Evolutionary conservation across 768 basidiomycete genomes (phyloP).

Genomic region (Trametes cingulata): DNA sequence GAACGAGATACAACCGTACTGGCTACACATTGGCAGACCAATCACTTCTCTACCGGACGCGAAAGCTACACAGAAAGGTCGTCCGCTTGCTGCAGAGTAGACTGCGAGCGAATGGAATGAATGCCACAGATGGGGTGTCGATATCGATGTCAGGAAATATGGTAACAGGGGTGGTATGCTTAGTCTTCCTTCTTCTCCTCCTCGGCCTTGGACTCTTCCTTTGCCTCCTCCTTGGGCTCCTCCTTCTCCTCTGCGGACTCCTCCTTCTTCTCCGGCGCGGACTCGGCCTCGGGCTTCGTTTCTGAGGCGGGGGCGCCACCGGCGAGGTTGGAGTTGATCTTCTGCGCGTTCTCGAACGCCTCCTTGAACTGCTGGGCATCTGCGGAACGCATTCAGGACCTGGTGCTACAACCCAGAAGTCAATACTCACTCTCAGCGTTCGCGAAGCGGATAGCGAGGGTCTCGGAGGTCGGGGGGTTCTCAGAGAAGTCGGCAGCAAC

Average conservation of each 20-base stretch:
- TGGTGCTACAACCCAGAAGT: not conserved
- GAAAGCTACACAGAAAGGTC: constrained; percentile 13
- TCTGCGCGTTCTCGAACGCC: constrained; percentile 85
- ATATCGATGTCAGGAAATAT: constrained; percentile 9
- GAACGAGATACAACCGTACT: constrained; percentile 13
- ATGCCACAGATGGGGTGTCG: constrained; percentile 9
- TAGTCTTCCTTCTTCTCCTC: constrained; percentile 30
- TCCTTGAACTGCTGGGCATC: constrained; percentile 88
- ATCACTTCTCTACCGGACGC: constrained; percentile 15
- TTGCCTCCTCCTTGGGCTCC: constrained; percentile 22
- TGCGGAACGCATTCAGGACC: constrained; percentile 27
- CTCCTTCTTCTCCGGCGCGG: constrained; percentile 30
- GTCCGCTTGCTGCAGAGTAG: not conserved
- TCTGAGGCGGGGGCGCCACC: constrained; percentile 29
- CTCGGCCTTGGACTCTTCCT: constrained; percentile 31
- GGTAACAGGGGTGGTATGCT: constrained; percentile 18
- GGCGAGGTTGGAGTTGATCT: constrained; percentile 56
- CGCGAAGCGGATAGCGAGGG: constrained; percentile 96
- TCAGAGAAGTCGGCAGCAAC: constrained; percentile 95
- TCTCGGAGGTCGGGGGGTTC: constrained; percentile 85
- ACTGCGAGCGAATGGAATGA: constrained; percentile 4
- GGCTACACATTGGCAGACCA: constrained; percentile 8
- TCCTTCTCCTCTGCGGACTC: constrained; percentile 28
- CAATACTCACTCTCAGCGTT: constrained; percentile 84
- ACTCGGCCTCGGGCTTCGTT: constrained; percentile 36